A percentile compares a stretch with the other conserved stretches of the same genome.
These are phyloP conservation scores for Massariosphaeria phaeospora DNA, from an alignment of 495 filamentous ascomycete species.

Conservation along the genomic window DNA sequence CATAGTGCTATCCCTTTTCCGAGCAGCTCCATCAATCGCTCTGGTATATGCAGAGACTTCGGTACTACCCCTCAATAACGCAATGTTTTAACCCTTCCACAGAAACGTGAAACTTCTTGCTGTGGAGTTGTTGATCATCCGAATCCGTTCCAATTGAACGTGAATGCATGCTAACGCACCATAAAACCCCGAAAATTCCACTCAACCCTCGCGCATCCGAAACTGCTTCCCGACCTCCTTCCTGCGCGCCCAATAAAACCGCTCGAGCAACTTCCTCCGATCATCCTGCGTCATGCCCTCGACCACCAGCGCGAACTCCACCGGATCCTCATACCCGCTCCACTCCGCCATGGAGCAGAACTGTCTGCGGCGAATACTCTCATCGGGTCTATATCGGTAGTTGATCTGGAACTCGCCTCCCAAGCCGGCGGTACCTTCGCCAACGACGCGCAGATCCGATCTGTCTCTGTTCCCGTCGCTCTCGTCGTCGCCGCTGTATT, in stretches of 20 bases:
- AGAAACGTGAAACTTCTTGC: no score
- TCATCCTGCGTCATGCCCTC: constrained; percentile 90
- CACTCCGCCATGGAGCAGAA: constrained; percentile 84
- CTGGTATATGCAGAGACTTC: no score
- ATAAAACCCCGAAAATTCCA: background rate
- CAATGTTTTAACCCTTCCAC: no score
- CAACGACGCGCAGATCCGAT: background rate
- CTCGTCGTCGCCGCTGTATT: constrained; percentile 6
- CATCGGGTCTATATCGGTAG: constrained; percentile 71
- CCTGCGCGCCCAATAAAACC: constrained; percentile 65
- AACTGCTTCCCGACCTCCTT: constrained; percentile 9
- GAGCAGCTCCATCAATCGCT: no score
- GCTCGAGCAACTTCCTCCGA: constrained; percentile 70
- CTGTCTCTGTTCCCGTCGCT: constrained; percentile 4
- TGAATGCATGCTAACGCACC: no score
- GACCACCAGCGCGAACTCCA: constrained; percentile 88
- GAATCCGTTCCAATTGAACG: no score
- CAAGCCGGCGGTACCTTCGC: background rate
- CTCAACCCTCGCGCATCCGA: background rate
- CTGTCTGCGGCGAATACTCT: constrained; percentile 70
- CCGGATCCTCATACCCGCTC: constrained; percentile 70
- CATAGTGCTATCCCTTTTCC: no score
- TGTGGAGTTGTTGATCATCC: no score
- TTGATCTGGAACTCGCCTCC: constrained; percentile 39
- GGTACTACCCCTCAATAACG: no score